A percentile compares a stretch with the other conserved stretches of the same genome.
These are phyloP conservation scores for Cordyceps fumosorosea DNA, from an alignment of 2,329 filamentous ascomycete species.

Conservation along the genomic window DNA sequence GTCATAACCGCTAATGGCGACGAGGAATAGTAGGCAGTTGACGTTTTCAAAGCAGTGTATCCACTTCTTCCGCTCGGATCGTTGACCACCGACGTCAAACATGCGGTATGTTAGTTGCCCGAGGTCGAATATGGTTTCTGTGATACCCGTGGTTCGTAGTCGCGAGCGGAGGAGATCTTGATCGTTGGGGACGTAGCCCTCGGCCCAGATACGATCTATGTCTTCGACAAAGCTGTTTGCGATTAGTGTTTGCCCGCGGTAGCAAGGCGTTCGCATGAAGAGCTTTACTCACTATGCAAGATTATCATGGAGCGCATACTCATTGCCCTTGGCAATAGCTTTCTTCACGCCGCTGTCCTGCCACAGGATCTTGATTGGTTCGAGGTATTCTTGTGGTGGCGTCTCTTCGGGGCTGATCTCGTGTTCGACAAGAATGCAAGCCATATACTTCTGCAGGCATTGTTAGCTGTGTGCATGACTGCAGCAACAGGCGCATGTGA, in stretches of 20 bases:
- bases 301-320: slow-evolving; percentile 95
- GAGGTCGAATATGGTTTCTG: slow-evolving; percentile 87
- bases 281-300: slow-evolving; percentile 68
- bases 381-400: slow-evolving; percentile 70
- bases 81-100: slow-evolving; percentile 90
- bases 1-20: slow-evolving; percentile 93
- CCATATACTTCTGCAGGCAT: slow-evolving; percentile 61
- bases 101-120: slow-evolving; percentile 91
- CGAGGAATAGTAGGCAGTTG: slow-evolving; percentile 84
- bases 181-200: slow-evolving; percentile 80
- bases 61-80: slow-evolving; percentile 95
- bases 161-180: slow-evolving; percentile 90
- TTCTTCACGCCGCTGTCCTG: slow-evolving; percentile 72
- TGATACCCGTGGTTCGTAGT: slow-evolving; percentile 89
- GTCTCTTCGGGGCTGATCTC: slow-evolving; percentile 79
- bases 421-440: slow-evolving; percentile 68
- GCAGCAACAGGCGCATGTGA: not conserved
- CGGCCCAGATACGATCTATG: slow-evolving; percentile 66
- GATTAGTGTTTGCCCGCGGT: slow-evolving; percentile 4
- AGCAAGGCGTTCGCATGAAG: too few species aligned
- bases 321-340: slow-evolving; percentile 89
- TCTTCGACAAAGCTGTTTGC: slow-evolving; percentile 70
- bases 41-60: slow-evolving; percentile 96
- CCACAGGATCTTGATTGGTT: slow-evolving; percentile 82
- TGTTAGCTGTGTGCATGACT: slow-evolving; percentile 12